Percentiles rank a stretch among this genome's conserved stretches.
Evolutionary conservation across 2,329 filamentous ascomycete genomes (phyloP).

Genomic region (Fusarium succisae): DNA sequence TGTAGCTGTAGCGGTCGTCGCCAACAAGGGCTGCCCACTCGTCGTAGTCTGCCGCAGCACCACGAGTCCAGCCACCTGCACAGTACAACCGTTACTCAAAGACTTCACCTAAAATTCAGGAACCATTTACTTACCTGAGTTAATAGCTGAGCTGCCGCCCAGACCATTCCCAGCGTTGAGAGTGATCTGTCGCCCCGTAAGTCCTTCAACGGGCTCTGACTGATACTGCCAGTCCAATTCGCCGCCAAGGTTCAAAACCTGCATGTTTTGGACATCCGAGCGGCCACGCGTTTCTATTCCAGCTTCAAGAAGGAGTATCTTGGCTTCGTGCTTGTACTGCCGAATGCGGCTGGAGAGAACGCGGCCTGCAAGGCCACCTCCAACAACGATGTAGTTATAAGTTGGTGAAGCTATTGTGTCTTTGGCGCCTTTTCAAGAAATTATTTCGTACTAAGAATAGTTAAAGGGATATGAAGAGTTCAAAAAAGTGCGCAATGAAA

Average conservation of each 20-base stretch:
- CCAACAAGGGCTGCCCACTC: constrained; percentile 49
- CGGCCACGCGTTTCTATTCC: constrained; percentile 42
- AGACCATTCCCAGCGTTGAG: constrained; percentile 51
- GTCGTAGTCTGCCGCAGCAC: constrained; percentile 55
- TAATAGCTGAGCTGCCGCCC: constrained; percentile 53
- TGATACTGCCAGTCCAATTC: constrained; percentile 50
- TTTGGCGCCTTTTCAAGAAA: accelerated
- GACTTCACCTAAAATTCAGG: accelerated
- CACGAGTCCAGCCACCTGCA: constrained; percentile 54
- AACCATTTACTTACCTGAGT: constrained; percentile 43
- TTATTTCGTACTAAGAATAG: not conserved
- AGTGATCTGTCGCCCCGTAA: constrained; percentile 38
- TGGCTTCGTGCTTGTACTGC: constrained; percentile 30
- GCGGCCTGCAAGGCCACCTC: constrained; percentile 47
- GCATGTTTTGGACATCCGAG: constrained; percentile 29
- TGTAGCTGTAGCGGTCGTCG: constrained; percentile 57
- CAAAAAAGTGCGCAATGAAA: not conserved
- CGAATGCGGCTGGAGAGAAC: constrained; percentile 46
- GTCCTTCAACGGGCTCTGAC: constrained; percentile 43
- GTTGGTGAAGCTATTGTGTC: not conserved
- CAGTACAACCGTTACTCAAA: not conserved
- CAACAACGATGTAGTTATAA: constrained; percentile 45
- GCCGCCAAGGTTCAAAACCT: constrained; percentile 41
- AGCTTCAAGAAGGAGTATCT: constrained; percentile 52
- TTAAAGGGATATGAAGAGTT: not conserved